These are phyloP conservation scores for Rubus parviflorus DNA, from an alignment of 306 rosid genomes.

Conservation along the genomic window DNA sequence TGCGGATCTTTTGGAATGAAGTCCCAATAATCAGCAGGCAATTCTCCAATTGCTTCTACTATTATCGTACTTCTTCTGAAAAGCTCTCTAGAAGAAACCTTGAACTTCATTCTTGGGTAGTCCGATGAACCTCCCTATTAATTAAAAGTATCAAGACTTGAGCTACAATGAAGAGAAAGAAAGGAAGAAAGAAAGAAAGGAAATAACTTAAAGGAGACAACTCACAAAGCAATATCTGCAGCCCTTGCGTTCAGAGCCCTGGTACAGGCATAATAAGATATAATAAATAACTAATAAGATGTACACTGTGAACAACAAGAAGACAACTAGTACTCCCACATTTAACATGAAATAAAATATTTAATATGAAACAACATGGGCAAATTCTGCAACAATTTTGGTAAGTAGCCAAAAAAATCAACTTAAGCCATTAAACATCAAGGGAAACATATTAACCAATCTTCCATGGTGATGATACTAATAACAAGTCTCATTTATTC, in stretches of 20 bases:
- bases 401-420: not conserved
- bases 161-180: slow-evolving; percentile 9
- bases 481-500: not conserved
- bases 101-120: slow-evolving; percentile 74
- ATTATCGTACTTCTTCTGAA: slow-evolving; percentile 63
- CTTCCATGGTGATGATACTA: slow-evolving; percentile 5
- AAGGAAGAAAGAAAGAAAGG: not conserved
- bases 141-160: slow-evolving; percentile 29
- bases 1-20: slow-evolving; percentile 67
- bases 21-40: slow-evolving; percentile 82
- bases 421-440: not conserved
- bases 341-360: not conserved
- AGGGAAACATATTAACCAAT: not conserved
- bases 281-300: not conserved
- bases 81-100: slow-evolving; percentile 65
- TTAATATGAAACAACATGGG: not conserved
- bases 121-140: slow-evolving; percentile 56
- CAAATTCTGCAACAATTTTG: not conserved
- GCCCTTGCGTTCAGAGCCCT: slow-evolving; percentile 52
- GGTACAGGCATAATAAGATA: slow-evolving; percentile 36
- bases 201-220: slow-evolving; percentile 17
- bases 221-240: slow-evolving; percentile 90
- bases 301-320: slow-evolving; percentile 25
- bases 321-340: slow-evolving; percentile 13
- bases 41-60: slow-evolving; percentile 54